Evolutionary conservation across 176 grass and related monocot species (phyloP), one percentile per base, ranked within the genome.

Genomic region (Elymus sibiricus): DNA sequence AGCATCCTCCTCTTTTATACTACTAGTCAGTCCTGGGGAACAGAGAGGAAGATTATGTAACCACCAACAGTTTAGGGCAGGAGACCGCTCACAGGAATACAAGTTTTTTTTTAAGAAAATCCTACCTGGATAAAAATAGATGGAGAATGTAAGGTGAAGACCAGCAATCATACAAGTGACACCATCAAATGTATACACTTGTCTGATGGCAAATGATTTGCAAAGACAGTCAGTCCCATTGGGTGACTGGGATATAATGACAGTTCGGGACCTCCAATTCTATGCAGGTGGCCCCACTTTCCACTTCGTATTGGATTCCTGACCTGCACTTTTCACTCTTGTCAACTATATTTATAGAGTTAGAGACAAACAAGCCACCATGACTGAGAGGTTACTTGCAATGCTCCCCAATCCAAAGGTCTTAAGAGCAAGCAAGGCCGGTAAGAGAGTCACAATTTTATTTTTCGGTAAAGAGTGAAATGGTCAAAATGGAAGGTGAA

Each of bases 261-360:
- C 77, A 85, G 77, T 21, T 78, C 63, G 51, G 25, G 53, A 77
- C 84, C 86, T 79, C 59, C 83, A 40, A 25, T 37, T 53, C 49
- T 53, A 0, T 61, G 78, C 6, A 76, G 59, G 59, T 83, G 87
- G 70, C 26, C 53, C 53, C 53, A 56, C 53, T 56, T 22, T 22
- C 83, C 87, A 58, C 71, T 62, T 62, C 74, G 28, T 74, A 79
- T 86, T 59, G 83, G 90, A 79, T 89, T 75, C 83, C 35, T 67
- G 2, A 2, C 35, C 12, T 74, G 65, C 12, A 46, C 83, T 70
- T 88, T 62, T 60, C 61, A 49, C 66, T 29, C 9, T 22, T 78
- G 64, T 28, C 78, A 66, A 78, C 70, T 44, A 34, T 24, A 34
- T n/a, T 32, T 49, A 49, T 49, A 16, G 15, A 14, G 9, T 0